phyloP scores from a whole-genome alignment of 768 basidiomycete genomes.

The Clavaria fumosa region DNA sequence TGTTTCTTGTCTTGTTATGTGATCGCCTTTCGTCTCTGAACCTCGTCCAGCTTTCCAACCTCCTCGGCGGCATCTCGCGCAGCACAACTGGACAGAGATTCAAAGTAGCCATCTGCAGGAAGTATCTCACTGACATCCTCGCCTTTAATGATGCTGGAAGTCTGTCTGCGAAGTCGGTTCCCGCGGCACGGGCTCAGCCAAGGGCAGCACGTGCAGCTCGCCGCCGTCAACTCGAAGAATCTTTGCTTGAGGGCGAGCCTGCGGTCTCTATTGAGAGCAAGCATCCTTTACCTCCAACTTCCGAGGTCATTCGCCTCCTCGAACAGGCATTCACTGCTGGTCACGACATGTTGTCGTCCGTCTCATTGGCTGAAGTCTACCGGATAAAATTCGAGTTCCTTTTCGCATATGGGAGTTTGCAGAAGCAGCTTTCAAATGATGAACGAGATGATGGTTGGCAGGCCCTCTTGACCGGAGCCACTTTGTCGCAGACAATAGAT shows the following conservation, averaged over 20 bases:
- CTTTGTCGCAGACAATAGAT: conserved; percentile 1
- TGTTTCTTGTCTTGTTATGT: conserved; percentile 24
- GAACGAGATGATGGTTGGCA: conserved; percentile 5
- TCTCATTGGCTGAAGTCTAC: conserved; percentile 4
- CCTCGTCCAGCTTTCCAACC: conserved; percentile 16
- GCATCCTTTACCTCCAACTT: conserved; percentile 9
- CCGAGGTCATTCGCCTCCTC: conserved; percentile 12
- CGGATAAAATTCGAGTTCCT: conserved; percentile 26
- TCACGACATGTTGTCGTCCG: conserved; percentile 6
- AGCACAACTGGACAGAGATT: conserved; percentile 23
- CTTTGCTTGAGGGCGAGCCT: neutral
- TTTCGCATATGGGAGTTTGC: conserved; percentile 24
- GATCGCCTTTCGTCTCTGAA: conserved; percentile 18
- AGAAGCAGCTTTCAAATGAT: conserved; percentile 11
- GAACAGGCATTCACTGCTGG: conserved; percentile 5
- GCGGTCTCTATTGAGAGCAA: conserved; percentile 9
- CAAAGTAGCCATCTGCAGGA: conserved; percentile 29
- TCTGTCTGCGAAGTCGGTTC: conserved; percentile 9
- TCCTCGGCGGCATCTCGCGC: conserved; percentile 24
- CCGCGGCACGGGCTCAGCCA: conserved; percentile 15
- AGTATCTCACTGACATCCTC: conserved; percentile 9
- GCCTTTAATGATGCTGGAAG: neutral
- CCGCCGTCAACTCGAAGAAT: neutral
- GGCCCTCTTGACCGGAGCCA: conserved; percentile 1
- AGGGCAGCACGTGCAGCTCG: conserved; percentile 11